Evolutionary conservation across 2,329 filamentous ascomycete genomes (phyloP), one percentile per base, ranked within the genome.

Genomic region (Sclerotiophoma versabilis): DNA sequence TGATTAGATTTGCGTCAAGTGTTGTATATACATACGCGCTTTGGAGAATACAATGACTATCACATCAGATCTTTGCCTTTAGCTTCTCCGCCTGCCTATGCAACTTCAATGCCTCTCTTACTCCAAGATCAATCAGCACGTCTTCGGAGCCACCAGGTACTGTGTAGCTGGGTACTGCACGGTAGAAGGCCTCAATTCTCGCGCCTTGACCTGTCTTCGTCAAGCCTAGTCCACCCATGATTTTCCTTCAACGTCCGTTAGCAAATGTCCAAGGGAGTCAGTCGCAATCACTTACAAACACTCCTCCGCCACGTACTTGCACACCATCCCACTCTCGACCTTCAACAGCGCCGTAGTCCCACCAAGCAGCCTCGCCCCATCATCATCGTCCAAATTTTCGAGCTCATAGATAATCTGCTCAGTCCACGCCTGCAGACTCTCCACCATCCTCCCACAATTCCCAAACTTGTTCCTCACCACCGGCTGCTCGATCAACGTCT

Each of bases 401-500:
- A 66, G 38, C 53, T 70, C 62, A 26, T 66, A 69, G 11, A 69
- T 47, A 23, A 71, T 62, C 53, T 70, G 67, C 57, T 71, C 68
- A 0, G 64, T 68, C 65, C 66, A 71, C 10, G 68, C 64, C 32
- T 71, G 66, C 46, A 69, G 39, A 2, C 55, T 42, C 47, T 71
- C 71, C 14, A 69, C 50, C 57, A 68, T 66, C 17, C 68, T 45
- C 7, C 65, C 67, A 48, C 72, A 69, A 33, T 70, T 69, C 0
- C 64, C 69, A 30, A 73, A 62, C 54, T 73, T 72, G 36, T 69
- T 67, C 11, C 70, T 43, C 27, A 74, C 67, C 3, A 73, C 66
- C 1, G 69, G 69, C 48, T 74, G 69, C 45, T 71, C 64, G 19
- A 74, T 69, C 9, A 73, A 49, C 39, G 54, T 65, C 56, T 70